Evolutionary conservation across 2,329 filamentous ascomycete species (phyloP).

Genomic region (Penicillium sp.): DNA sequence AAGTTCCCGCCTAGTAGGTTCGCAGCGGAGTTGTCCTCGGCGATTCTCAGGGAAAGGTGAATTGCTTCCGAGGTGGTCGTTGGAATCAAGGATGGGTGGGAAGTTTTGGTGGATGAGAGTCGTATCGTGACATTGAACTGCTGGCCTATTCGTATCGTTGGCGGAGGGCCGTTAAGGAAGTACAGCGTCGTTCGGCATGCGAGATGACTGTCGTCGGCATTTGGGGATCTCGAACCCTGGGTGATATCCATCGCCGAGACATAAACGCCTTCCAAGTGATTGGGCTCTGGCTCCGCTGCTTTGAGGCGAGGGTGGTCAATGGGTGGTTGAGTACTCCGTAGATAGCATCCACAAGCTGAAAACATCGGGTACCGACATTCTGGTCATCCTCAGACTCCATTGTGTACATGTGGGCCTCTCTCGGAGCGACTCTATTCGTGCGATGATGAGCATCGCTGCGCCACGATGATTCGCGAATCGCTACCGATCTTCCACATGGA

Average conservation of each 20-base stretch:
- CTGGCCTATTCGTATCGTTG: neutral
- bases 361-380: neutral
- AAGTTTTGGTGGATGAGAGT: neutral
- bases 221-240: neutral
- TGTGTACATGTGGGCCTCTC: too few species aligned
- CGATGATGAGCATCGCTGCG: neutral
- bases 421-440: neutral
- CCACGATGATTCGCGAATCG: neutral
- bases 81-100: too few species aligned
- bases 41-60: neutral
- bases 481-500: neutral
- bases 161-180: neutral
- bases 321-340: neutral
- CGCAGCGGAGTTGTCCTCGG: neutral
- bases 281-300: neutral
- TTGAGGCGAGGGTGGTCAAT: neutral
- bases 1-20: neutral
- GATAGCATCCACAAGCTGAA: neutral
- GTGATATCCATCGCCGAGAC: neutral
- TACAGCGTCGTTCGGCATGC: neutral
- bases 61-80: neutral
- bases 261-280: neutral
- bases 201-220: too few species aligned
- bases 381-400: neutral
- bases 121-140: neutral